Evolutionary conservation across 139 green algal genomes (phyloP), one percentile per base, ranked within the genome.

Genomic region (Tetraselmis chui): DNA sequence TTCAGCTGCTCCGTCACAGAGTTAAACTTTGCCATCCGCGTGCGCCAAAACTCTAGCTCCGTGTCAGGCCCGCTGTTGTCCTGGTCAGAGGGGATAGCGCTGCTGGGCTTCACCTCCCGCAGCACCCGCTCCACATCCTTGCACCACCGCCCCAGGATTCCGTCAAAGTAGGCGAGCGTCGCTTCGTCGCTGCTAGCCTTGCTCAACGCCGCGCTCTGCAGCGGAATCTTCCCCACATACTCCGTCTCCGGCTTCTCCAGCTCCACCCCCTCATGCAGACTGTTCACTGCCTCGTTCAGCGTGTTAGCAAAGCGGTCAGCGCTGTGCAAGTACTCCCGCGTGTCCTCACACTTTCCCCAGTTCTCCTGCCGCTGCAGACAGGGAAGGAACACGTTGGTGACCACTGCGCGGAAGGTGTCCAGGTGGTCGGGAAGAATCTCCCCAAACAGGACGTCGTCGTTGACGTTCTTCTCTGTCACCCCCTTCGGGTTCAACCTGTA

Each of bases 11-110:
- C 93, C 0, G 89, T 93, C 59, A 97, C 85, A 25, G 85, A 89
- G 84, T 95, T 95, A 82, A 98, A 91, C 87, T 92, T 94, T 28
- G 88, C 87, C 89, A 95, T 94, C 28, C 92, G 89, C 0, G 81
- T 84, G 28, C 93, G 89, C 95, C 95, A 98, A 89, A 93, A 95
- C 82, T 96, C 89, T 2, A 97, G 86, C 92, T 98, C 95, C 27
- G 91, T 93, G 83, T 96, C 91, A 11, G 95, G 95, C 0, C 94
- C 94, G 59, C 86, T 88, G 82, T 93, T 88, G 29, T 91, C 89
- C 26, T 82, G 86, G 26, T 82, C 79, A 31, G 32, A 30, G 67
- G 23, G 59, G 31, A 0, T 23, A 26, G 2, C 28, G 45, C 30
- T 59, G n/a, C 31, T 30, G 5, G 18, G 29, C 24, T 78, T 32